Evolutionary conservation across 2,329 filamentous ascomycete genomes (phyloP).

Genomic region (Epicoccum nigrum): DNA sequence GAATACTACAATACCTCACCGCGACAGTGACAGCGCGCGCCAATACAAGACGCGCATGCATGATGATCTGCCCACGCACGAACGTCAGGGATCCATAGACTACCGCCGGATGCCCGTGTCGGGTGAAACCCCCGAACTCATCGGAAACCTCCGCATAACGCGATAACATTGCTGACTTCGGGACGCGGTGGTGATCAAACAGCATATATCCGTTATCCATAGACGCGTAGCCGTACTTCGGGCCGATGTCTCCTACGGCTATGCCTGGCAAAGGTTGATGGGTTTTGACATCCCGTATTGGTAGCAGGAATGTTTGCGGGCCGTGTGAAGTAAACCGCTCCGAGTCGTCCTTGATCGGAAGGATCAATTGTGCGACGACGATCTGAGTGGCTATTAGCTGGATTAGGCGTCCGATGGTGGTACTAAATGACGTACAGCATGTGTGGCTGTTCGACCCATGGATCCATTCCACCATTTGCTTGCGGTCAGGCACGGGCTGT

Average conservation of each 20-base stretch:
- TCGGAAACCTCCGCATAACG: constrained; percentile 57
- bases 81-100: constrained; percentile 59
- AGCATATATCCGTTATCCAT: constrained; percentile 63
- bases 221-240: constrained; percentile 61
- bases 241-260: constrained; percentile 61
- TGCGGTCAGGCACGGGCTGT: constrained; percentile 59
- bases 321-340: constrained; percentile 53
- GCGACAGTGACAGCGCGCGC: constrained; percentile 61
- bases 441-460: constrained; percentile 60
- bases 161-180: constrained; percentile 57
- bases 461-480: constrained; percentile 64
- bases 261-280: constrained; percentile 56
- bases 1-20: constrained; percentile 57
- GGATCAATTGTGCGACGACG: constrained; percentile 58
- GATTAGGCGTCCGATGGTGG: background rate
- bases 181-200: constrained; percentile 55
- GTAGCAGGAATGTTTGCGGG: constrained; percentile 60
- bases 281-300: constrained; percentile 57
- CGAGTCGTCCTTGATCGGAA: constrained; percentile 45
- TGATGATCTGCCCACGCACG: constrained; percentile 55
- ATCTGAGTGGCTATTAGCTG: constrained; percentile 42
- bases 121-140: constrained; percentile 53
- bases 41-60: constrained; percentile 59
- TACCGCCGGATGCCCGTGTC: constrained; percentile 56
- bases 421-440: constrained; percentile 47